Evolutionary conservation across 306 rosid species (phyloP).

Genomic region (Arachis hypogaea): DNA sequence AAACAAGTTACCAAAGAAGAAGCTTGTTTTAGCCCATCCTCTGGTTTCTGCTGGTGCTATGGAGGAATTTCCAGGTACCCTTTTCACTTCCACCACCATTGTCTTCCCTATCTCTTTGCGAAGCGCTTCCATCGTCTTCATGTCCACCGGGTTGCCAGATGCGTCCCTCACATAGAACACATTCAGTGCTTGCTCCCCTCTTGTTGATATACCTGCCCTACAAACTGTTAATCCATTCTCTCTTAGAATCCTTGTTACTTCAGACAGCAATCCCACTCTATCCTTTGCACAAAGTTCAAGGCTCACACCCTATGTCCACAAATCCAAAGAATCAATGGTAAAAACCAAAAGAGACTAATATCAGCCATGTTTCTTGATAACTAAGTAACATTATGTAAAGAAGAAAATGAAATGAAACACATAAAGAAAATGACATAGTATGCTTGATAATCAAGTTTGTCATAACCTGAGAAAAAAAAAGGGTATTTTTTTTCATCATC

Average conservation of each 20-base stretch:
- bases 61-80: slow-evolving; percentile 57
- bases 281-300: slow-evolving; percentile 83
- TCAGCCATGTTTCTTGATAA: background rate
- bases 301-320: slow-evolving; percentile 65
- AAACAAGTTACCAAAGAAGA: slow-evolving; percentile 84
- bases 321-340: slow-evolving; percentile 11
- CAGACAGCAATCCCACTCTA: slow-evolving; percentile 75
- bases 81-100: slow-evolving; percentile 74
- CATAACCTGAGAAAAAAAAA: slow-evolving; percentile 1
- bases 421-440: background rate
- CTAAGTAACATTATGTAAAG: background rate
- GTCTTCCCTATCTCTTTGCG: slow-evolving; percentile 73
- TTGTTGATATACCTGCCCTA: slow-evolving; percentile 77
- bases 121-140: slow-evolving; percentile 61
- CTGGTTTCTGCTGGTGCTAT: slow-evolving; percentile 64
- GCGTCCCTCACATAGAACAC: slow-evolving; percentile 83
- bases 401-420: background rate
- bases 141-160: slow-evolving; percentile 74
- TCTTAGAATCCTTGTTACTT: slow-evolving; percentile 80
- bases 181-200: slow-evolving; percentile 76
- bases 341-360: background rate
- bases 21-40: slow-evolving; percentile 80
- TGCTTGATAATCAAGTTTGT: background rate
- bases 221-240: slow-evolving; percentile 78
- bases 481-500: slow-evolving; percentile 12